A percentile compares a stretch with the other conserved stretches of the same genome.
phyloP scores from a whole-genome alignment of 169 alveolate species.

The Perkinsus marinus region DNA sequence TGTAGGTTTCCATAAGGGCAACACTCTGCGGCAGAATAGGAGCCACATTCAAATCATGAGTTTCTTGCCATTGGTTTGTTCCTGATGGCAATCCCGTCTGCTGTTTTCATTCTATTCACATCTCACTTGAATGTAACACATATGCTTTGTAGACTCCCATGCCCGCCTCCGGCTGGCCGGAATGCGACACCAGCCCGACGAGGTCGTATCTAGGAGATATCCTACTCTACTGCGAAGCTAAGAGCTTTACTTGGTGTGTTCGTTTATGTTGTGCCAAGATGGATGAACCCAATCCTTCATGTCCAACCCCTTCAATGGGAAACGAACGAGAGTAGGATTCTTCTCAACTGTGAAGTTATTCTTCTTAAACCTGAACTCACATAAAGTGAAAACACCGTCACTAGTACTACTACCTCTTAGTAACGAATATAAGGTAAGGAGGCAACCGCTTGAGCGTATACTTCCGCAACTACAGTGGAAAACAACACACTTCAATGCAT shows the following conservation, averaged over 20 bases:
- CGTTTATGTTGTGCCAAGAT: neutral
- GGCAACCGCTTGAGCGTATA: constrained; percentile 16
- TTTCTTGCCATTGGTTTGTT: constrained; percentile 88
- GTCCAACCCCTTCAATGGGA: constrained; percentile 83
- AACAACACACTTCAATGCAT: neutral
- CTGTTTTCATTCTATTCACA: neutral
- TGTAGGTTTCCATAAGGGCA: constrained; percentile 73
- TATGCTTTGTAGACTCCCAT: constrained; percentile 59
- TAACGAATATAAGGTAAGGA: constrained; percentile 3
- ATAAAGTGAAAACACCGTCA: neutral
- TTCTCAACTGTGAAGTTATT: constrained; percentile 90
- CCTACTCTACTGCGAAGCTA: neutral
- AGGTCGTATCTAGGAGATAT: constrained; percentile 53
- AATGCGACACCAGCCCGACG: constrained; percentile 75
- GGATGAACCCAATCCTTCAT: constrained; percentile 38
- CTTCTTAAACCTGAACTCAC: constrained; percentile 68
- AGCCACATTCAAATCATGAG: constrained; percentile 84
- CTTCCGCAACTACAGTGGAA: constrained; percentile 4
- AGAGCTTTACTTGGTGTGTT: neutral
- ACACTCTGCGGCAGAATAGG: constrained; percentile 88
- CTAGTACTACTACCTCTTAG: neutral
- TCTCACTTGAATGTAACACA: constrained; percentile 30
- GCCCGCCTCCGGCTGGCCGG: constrained; percentile 74
- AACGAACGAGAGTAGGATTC: constrained; percentile 95
- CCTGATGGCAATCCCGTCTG: neutral